phyloP scores from a whole-genome alignment of 2,329 filamentous ascomycete genomes.

The Colletotrichum liaoningense region DNA sequence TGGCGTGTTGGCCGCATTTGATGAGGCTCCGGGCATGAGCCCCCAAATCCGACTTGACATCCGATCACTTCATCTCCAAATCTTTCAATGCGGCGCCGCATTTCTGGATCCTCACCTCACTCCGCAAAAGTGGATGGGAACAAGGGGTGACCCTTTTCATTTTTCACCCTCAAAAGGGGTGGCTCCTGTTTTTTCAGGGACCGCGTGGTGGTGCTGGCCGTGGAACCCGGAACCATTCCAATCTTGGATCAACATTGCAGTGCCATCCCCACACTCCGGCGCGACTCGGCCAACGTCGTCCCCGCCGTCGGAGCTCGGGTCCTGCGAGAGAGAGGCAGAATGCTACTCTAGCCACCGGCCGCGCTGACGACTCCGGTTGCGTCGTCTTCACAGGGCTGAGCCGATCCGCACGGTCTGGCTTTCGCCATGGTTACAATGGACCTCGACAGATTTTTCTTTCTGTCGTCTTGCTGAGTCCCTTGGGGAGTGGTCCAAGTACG shows the following conservation, averaged over 20 bases:
- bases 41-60: slow-evolving; percentile 5
- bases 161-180: not conserved
- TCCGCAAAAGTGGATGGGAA: slow-evolving; percentile 15
- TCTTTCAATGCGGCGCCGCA: slow-evolving; percentile 7
- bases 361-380: slow-evolving; percentile 27
- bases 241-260: not conserved
- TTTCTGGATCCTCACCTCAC: not conserved
- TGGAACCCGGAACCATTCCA: not conserved
- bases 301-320: slow-evolving; percentile 21
- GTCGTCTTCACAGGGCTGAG: slow-evolving; percentile 31
- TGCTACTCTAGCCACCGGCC: slow-evolving; percentile 6
- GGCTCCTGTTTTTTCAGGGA: not conserved
- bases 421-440: not conserved
- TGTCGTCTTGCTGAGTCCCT: not conserved
- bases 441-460: not conserved
- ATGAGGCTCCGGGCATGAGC: slow-evolving; percentile 13
- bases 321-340: not conserved
- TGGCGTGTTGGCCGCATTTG: not conserved
- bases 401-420: not conserved
- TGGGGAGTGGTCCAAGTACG: not conserved
- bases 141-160: slow-evolving; percentile 2
- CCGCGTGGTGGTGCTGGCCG: not conserved
- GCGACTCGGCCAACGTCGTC: slow-evolving; percentile 1
- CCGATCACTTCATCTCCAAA: slow-evolving; percentile 2
- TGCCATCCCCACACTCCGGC: not conserved